phyloP scores from a whole-genome alignment of 768 basidiomycete genomes.

The Kwoniella mangroviensis region DNA sequence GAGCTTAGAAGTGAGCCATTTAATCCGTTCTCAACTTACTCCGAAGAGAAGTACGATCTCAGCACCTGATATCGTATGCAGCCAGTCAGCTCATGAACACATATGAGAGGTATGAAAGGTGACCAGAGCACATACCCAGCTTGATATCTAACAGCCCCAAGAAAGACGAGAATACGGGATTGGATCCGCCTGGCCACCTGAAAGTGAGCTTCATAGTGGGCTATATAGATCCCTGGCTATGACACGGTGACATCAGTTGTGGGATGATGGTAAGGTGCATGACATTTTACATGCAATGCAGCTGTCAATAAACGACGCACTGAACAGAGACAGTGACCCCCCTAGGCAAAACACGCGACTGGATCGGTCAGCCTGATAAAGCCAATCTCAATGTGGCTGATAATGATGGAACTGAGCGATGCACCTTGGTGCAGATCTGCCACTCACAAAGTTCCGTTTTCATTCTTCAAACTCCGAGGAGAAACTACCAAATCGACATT shows the following conservation, averaged over 20 bases:
- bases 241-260: background rate
- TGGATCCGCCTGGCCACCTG: slow-evolving; percentile 28
- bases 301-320: too few relatives aligned
- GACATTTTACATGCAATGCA: too few relatives aligned
- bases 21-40: slow-evolving; percentile 58
- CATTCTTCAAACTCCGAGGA: slow-evolving; percentile 17
- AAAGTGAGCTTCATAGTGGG: slow-evolving; percentile 37
- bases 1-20: slow-evolving; percentile 16
- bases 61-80: slow-evolving; percentile 63
- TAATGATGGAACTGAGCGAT: too few relatives aligned
- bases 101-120: background rate
- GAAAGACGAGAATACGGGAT: slow-evolving; percentile 65
- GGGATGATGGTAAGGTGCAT: background rate
- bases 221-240: background rate
- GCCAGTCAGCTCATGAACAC: background rate
- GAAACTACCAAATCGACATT: slow-evolving; percentile 12
- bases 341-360: too few relatives aligned
- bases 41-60: slow-evolving; percentile 86
- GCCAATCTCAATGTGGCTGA: too few relatives aligned
- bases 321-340: too few relatives aligned
- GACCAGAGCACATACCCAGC: slow-evolving; percentile 63
- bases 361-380: too few relatives aligned
- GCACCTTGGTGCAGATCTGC: background rate
- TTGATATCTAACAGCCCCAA: slow-evolving; percentile 89
- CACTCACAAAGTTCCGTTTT: too few relatives aligned